Evolutionary conservation across 2,329 filamentous ascomycete species (phyloP), one percentile per base, ranked within the genome.

Genomic region (Claviceps capensis): DNA sequence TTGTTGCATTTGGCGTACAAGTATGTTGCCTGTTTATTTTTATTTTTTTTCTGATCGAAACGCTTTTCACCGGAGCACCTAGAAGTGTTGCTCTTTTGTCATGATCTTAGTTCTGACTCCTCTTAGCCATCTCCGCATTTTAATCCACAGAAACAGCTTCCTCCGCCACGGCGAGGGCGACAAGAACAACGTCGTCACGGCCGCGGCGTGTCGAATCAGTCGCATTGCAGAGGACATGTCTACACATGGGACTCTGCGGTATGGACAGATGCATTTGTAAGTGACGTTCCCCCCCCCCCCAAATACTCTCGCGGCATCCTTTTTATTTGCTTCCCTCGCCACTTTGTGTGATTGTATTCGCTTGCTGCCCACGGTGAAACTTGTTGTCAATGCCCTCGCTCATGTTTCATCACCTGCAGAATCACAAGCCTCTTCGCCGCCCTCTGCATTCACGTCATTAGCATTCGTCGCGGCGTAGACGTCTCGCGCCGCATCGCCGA

Each of bases 161-260:
- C 54, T 68, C 5, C 58, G 57, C 36, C 48, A 59, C 19, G 56
- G 60, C 13, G 59, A 61, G 7, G 59, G 62, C 5, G 56, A 62
- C 14, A 57, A 59, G 14, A 63, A 62, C 34, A 61, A 58, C 4
- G 62, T 63, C 16, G 65, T 64, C 6, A 59, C 63, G 2, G 58
- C 57, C 0, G 66, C 67, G 0, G 67, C 67, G 1, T 64, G 64
- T 8, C 59, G 62, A 19, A 66, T 69, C 36, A 68, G 63, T 50
- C 57, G 66, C 9, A 69, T 69, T 23, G 66, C 65, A 6, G 66
- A 69, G 34, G 66, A 69, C 54, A 68, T 69, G 66, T 62, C 64
- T 0, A 61, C 65, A 4, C 58, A 65, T 9, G 61, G 63, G 11
- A 65, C 58, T 0, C 59, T 66, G 8, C 63, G 64, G 3, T 68